These are phyloP conservation scores for Arthroderma sp. DNA, from an alignment of 2,329 filamentous ascomycete genomes.

Conservation along the genomic window DNA sequence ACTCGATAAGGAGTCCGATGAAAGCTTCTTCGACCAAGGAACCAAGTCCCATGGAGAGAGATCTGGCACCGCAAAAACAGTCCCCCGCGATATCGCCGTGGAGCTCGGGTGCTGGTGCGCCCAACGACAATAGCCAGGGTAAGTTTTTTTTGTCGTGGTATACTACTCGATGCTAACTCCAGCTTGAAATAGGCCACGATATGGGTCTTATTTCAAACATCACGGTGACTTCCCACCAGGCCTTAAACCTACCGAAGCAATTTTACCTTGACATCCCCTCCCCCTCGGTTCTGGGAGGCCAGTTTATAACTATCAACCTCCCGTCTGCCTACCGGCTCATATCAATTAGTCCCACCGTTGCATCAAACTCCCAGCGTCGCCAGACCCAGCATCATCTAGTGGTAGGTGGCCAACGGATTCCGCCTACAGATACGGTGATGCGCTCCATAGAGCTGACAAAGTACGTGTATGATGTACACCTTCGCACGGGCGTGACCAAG, in stretches of 20 bases:
- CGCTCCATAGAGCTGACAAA: constrained; percentile 39
- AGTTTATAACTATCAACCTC: constrained; percentile 60
- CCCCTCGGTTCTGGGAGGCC: constrained; percentile 51
- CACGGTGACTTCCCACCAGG: constrained; percentile 54
- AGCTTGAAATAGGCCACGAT: constrained; percentile 20
- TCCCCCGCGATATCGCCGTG: too few species aligned
- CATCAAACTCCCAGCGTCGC: constrained; percentile 49
- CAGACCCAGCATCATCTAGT: constrained; percentile 66
- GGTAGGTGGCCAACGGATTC: constrained; percentile 50
- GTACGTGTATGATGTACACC: constrained; percentile 60
- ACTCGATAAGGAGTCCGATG: too few species aligned
- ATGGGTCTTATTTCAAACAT: constrained; percentile 56
- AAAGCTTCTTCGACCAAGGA: too few species aligned
- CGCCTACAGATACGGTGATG: constrained; percentile 46
- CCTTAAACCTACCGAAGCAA: constrained; percentile 43
- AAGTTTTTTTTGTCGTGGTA: too few species aligned
- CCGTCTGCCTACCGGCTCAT: constrained; percentile 54
- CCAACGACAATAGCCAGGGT: too few species aligned
- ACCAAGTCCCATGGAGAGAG: too few species aligned
- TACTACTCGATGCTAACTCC: too few species aligned
- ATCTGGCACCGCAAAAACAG: too few species aligned
- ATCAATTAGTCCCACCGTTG: constrained; percentile 55
- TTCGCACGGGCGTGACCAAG: constrained; percentile 61
- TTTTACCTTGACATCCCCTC: constrained; percentile 54
- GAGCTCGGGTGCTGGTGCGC: too few species aligned